A percentile compares a stretch with the other conserved stretches of the same genome.
phyloP scores from a whole-genome alignment of 164 flowering plant species.

The Berberis thunbergii region DNA sequence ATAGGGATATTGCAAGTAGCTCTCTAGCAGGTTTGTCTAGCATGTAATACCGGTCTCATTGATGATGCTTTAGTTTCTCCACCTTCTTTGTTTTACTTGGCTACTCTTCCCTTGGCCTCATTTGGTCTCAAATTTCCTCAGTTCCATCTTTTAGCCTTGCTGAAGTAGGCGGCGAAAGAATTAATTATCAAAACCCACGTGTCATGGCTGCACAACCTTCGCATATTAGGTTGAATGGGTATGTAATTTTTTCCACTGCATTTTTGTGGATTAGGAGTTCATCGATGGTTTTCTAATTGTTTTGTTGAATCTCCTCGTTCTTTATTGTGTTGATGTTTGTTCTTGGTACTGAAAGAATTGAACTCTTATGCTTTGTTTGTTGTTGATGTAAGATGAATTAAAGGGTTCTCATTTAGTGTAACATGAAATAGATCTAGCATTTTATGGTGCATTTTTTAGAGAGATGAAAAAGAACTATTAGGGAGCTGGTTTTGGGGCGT shows the following conservation, averaged over 20 bases:
- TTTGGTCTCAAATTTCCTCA: slow-evolving; percentile 7
- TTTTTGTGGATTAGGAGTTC: too few relatives aligned
- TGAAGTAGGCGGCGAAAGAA: slow-evolving; percentile 43
- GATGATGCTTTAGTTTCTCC: background rate
- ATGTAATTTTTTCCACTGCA: background rate
- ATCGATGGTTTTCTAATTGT: too few relatives aligned
- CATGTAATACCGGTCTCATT: background rate
- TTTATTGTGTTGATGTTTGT: too few relatives aligned
- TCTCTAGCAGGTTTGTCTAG: slow-evolving; percentile 36
- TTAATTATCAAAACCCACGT: slow-evolving; percentile 32
- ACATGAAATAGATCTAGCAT: too few relatives aligned
- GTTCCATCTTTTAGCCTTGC: slow-evolving; percentile 36
- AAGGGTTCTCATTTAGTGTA: too few relatives aligned
- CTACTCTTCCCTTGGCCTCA: background rate
- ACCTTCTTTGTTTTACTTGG: background rate
- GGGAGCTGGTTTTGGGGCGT: too few relatives aligned
- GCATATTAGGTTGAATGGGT: slow-evolving; percentile 51
- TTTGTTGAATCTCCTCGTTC: too few relatives aligned
- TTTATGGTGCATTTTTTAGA: too few relatives aligned
- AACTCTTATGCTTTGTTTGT: too few relatives aligned
- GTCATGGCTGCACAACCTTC: slow-evolving; percentile 25
- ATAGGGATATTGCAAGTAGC: slow-evolving; percentile 23
- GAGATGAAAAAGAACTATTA: too few relatives aligned
- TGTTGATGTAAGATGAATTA: too few relatives aligned
- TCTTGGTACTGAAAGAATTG: too few relatives aligned